Evolutionary conservation across 208 protist genomes (phyloP), one percentile per base, ranked within the genome.

Genomic region (Phytomonas sp.): DNA sequence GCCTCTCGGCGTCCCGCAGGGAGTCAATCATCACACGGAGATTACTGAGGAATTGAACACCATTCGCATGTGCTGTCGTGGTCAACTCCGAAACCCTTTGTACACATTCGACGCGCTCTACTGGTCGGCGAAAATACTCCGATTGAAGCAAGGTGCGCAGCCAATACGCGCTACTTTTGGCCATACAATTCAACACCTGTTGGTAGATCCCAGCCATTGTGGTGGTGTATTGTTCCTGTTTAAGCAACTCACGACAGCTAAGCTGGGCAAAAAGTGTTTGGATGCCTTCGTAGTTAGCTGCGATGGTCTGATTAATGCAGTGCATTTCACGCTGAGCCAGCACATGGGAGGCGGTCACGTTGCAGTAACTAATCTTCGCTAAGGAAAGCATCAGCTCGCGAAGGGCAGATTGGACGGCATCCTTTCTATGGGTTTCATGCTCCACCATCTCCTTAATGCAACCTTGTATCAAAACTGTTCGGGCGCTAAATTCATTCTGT

Each of bases 241-340:
- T 78, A 56, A 85, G 74, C 34, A 96, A 34, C 68, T 96, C 91
- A 4, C 87, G 83, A 56, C 79, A 82, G 15, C 75, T 72, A 31
- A 96, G 75, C 69, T 85, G 85, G 7, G 82, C 66, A 26, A 89
- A 69, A 26, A 96, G 73, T 0, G 74, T 82, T 37, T 81, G 77
- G 46, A 77, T 79, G n/a, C 66, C 72, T 13, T 82, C 64, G 59
- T 90, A 75, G 71, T 88, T 93, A 59, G 70, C 65, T 13, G 79
- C 81, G 23, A 91, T 67, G 67, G 89, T 73, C 37, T 85, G 81
- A 69, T 96, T 96, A 8, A 80, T 80, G 56, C 73, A 70, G 64
- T 91, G 88, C 43, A 96, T 84, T 37, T 83, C 81, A 26, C 86
- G 85, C 80, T 96, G 91, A 29, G 85, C 87, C 17, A 96, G 63